Evolutionary conservation across 495 filamentous ascomycete species (phyloP).

Genomic region (Lasiosphaeris hirsuta): DNA sequence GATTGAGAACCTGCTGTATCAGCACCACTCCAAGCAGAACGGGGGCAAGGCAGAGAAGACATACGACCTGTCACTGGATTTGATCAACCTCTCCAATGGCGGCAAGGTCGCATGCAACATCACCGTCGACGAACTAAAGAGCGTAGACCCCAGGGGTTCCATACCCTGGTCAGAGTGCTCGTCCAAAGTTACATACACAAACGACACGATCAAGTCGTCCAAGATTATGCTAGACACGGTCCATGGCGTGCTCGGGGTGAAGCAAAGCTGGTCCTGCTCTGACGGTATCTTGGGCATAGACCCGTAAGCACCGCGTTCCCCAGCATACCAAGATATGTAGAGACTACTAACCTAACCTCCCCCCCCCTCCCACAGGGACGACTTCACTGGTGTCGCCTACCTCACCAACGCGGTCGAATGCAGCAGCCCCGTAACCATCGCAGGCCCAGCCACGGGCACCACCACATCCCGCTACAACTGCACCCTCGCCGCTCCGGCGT

Average conservation of each 20-base stretch:
- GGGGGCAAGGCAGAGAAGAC: neutral
- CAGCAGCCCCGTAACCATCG: slow-evolving; percentile 4
- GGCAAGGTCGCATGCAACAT: slow-evolving; percentile 9
- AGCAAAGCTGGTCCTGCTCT: slow-evolving; percentile 22
- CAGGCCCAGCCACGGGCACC: neutral
- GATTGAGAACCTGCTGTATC: slow-evolving; percentile 16
- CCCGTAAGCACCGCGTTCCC: slow-evolving; percentile 3
- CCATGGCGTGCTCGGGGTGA: slow-evolving; percentile 19
- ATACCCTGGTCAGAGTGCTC: slow-evolving; percentile 17
- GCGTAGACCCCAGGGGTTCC: neutral
- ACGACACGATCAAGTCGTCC: neutral
- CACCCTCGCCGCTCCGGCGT: slow-evolving; percentile 3
- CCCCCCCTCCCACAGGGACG: no score
- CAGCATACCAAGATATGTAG: no score
- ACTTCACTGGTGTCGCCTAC: slow-evolving; percentile 20
- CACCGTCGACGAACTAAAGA: slow-evolving; percentile 8
- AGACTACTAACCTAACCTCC: neutral
- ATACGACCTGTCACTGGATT: slow-evolving; percentile 13
- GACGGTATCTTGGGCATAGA: slow-evolving; percentile 18
- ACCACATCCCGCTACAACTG: slow-evolving; percentile 14
- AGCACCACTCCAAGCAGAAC: neutral
- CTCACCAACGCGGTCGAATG: slow-evolving; percentile 12
- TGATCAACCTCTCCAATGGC: slow-evolving; percentile 18
- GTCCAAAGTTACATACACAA: no score
- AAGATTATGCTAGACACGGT: slow-evolving; percentile 15